Evolutionary conservation across 257 asterid species (phyloP), one percentile per base, ranked within the genome.

Genomic region (Penstemon davidsonii): DNA sequence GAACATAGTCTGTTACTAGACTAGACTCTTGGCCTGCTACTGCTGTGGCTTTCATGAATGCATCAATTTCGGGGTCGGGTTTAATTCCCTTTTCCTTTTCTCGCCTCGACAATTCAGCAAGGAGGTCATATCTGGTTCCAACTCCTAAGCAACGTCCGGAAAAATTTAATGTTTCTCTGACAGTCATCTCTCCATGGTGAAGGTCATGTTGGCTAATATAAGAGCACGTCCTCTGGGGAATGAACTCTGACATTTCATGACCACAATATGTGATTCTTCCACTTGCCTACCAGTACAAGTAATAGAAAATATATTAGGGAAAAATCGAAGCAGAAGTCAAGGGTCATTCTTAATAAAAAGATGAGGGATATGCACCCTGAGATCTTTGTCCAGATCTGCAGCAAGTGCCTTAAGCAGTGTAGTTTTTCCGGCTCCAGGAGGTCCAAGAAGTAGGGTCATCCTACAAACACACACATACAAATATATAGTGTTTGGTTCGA

Each of bases 391-490:
- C 69, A 78, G 80, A 63, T 70, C 83, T 51, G 90, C 97, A 8
- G 97, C 87, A 60, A 94, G 96, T 67, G 97, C 91, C 77, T 87
- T 87, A 41, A 94, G 79, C 72, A 90, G 67, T 13, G 84, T 80
- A 18, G 99, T 94, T 77, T 94, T 94, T 61, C 99, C 99, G 5
- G 97, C 61, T 3, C 97, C 85, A 3, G 99, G 99, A 63, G 99
- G 99, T 52, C 99, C 99, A 42, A 94, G 96, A 80, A 94, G 96
- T 53, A 94, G 83, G n/a, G 99, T 82, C 95, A 87, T 84, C 94
- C 98, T 91, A 70, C 38, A 72, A 53, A 43, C 33, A 73, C n/a
- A 59, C 25, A 42, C 43, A 69, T 15, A 49, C n/a, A 44, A 50
- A 42, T 11, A 13, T 4, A 2, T 37, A 36, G 36, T 54, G 13